Conservation (phyloP, 768 basidiomycete species). For the Boletus tylopilopsis region DNA sequence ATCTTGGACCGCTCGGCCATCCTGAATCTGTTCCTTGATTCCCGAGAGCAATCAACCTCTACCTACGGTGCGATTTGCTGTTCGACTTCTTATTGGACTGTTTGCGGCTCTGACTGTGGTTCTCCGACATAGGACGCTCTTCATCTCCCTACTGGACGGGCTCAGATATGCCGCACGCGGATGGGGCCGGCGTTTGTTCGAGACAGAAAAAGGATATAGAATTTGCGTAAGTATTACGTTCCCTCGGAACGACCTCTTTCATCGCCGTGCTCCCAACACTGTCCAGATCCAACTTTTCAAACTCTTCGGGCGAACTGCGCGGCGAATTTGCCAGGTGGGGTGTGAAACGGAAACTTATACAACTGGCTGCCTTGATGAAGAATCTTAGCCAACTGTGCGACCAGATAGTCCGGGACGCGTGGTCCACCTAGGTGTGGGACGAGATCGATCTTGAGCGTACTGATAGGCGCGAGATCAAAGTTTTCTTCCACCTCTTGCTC, state of each 20-base stretch:
- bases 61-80: no score
- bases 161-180: no score
- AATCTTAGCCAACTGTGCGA: constrained; percentile 63
- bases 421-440: constrained; percentile 69
- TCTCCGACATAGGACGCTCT: no score
- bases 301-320: constrained; percentile 20
- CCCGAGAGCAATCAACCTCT: no score
- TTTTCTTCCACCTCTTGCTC: constrained; percentile 77
- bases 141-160: no score
- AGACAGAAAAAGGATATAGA: no score
- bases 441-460: constrained; percentile 75
- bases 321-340: constrained; percentile 12
- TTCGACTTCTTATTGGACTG: no score
- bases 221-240: no score
- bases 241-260: constrained; percentile 58
- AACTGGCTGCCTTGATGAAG: constrained; percentile 71
- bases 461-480: constrained; percentile 79
- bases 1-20: no score
- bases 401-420: constrained; percentile 68
- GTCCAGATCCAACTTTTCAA: constrained; percentile 38
- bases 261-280: constrained; percentile 58
- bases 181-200: no score
- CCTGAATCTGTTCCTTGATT: no score
- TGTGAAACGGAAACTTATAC: constrained; percentile 34
- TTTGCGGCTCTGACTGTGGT: no score